phyloP scores from a whole-genome alignment of 2,329 filamentous ascomycete species.

The Talaromyces sp. region DNA sequence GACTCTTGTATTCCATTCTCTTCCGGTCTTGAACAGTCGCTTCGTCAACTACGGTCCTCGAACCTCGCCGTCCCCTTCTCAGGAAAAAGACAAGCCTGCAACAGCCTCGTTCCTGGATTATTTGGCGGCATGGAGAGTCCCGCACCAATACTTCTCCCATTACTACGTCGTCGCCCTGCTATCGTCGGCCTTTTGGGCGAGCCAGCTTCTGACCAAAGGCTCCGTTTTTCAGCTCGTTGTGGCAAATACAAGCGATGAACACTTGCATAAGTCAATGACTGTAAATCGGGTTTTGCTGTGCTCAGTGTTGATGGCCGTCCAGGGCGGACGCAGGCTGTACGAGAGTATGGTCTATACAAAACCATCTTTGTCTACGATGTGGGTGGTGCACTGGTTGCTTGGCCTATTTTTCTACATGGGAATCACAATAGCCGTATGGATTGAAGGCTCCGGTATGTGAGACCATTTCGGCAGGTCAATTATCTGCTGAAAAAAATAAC shows the following conservation, averaged over 20 bases:
- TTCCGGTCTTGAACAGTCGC: slow-evolving; percentile 48
- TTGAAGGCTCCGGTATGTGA: slow-evolving; percentile 67
- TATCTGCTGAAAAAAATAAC: not conserved
- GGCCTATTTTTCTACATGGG: slow-evolving; percentile 72
- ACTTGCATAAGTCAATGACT: slow-evolving; percentile 47
- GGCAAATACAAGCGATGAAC: slow-evolving; percentile 32
- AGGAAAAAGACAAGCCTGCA: not conserved
- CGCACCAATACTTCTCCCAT: slow-evolving; percentile 83
- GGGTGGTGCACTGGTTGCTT: slow-evolving; percentile 73
- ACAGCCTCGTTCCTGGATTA: slow-evolving; percentile 38
- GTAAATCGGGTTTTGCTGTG: slow-evolving; percentile 58
- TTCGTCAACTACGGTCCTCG: slow-evolving; percentile 59
- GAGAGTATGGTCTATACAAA: slow-evolving; percentile 65
- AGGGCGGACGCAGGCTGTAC: slow-evolving; percentile 68
- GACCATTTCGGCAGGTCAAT: not conserved
- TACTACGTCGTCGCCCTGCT: slow-evolving; percentile 73
- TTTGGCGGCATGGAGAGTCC: slow-evolving; percentile 57
- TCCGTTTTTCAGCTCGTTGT: slow-evolving; percentile 47
- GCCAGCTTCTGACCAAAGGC: slow-evolving; percentile 56
- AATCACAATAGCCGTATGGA: slow-evolving; percentile 73
- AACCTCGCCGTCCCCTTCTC: slow-evolving; percentile 4
- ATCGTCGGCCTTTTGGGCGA: slow-evolving; percentile 69
- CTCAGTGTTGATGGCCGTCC: slow-evolving; percentile 69
- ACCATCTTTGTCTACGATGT: slow-evolving; percentile 72
- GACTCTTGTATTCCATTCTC: slow-evolving; percentile 47